Base-by-base conservation (phyloP, 139 green algal species). In the Micromonas commoda region DNA sequence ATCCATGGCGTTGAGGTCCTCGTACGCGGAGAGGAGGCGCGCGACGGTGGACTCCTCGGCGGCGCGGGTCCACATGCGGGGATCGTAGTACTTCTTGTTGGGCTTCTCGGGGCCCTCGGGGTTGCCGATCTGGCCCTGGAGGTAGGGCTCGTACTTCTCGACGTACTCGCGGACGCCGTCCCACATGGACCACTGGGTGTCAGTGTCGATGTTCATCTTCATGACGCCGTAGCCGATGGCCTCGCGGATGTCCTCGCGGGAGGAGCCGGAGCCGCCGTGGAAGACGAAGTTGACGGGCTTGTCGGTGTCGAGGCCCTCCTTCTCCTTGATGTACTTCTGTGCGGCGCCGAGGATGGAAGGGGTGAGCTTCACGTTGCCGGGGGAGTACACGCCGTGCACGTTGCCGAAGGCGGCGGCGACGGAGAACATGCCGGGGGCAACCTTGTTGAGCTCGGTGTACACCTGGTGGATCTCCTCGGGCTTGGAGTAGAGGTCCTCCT, bases 61-160 rank as follows among this genome's bases (percentile, higher is more conserved):
- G 19, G 51, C 3, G 63, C 71, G 63, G 23, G 80, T 70, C 82
- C 82, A 86, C 2, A 57, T 45, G 31, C 82, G 78, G 19, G 82
- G 82, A 74, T 86, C 82, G 74, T 86, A 86, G 68, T 83, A 82
- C 78, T 86, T 86, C 82, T 86, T 86, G 78, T 86, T 86, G 35
- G 82, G 82, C 77, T 83, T 83, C 31, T 83, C 77, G 6, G 53
- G 64, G 61, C 82, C 82, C 33, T 86, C 82, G 28, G 82, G 82
- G 82, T 86, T 86, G 60, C 82, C 82, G 63, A 86, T 83, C 76
- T 86, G 78, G 54, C 69, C 60, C 71, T 85, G 70, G 57, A 85
- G 61, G 80, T 84, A 81, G 2, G 19, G 23, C 35, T 64, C 2
- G 31, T 81, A 80, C 75, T 81, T 64, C 37, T 51, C 32, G 16